Percentiles rank a stretch among this genome's conserved stretches.
Conservation (phyloP, 1,284 basidiomycete genomes). For the Afroboletus lepidellus region DNA sequence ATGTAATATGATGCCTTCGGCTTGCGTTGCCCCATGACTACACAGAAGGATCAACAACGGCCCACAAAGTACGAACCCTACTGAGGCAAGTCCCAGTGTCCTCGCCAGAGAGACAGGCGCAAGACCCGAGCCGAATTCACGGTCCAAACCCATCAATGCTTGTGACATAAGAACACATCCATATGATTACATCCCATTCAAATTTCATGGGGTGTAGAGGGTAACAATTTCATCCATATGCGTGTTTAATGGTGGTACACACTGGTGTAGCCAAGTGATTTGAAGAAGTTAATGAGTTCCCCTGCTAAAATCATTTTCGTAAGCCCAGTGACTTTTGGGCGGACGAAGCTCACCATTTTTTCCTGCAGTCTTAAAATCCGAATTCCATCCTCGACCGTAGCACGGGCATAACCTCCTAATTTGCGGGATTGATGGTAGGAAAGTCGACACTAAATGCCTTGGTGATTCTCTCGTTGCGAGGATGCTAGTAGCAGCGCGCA, state of each 20-base stretch:
- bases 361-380: constrained; percentile 89
- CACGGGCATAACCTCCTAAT: constrained; percentile 85
- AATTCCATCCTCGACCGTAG: constrained; percentile 86
- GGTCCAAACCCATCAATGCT: constrained; percentile 90
- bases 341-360: constrained; percentile 66
- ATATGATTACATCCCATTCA: too few species aligned
- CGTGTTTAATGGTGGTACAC: constrained; percentile 86
- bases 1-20: too few species aligned
- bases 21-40: too few species aligned
- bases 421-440: constrained; percentile 88
- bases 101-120: too few species aligned
- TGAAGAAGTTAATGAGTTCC: constrained; percentile 79
- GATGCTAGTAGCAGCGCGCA: too few species aligned
- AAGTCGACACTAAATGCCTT: constrained; percentile 91
- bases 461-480: constrained; percentile 67
- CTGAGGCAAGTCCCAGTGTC: too few species aligned
- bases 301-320: constrained; percentile 48
- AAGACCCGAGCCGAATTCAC: neutral
- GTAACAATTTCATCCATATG: constrained; percentile 45
- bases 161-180: constrained; percentile 83
- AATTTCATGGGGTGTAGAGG: too few species aligned
- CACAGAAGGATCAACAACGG: too few species aligned
- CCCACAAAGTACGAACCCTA: too few species aligned
- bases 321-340: neutral
- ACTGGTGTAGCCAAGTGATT: constrained; percentile 75